Base-by-base conservation (phyloP, 306 rosid genomes). In the Trifolium subterraneum region DNA sequence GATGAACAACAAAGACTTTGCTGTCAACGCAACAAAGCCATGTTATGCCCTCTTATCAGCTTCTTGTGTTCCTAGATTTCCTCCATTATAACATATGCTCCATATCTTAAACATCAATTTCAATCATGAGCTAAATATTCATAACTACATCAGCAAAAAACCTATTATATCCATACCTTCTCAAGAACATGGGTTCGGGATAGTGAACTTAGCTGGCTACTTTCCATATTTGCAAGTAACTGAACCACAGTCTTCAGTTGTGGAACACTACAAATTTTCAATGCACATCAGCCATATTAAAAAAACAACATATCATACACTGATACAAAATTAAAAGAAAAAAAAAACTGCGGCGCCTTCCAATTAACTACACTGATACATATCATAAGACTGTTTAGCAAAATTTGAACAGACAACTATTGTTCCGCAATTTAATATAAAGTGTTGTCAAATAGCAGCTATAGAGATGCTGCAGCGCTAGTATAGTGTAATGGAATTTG, bases 201-300 rank as follows among this genome's bases (percentile, higher is more conserved):
- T 3, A 85, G 83, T 23, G 92, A 71, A 78, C 67, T 85, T 60
- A 91, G 90, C 85, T 89, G 98, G 70, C 71, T 77, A 78, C 88
- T 91, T 87, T 93, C 92, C 94, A 93, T 93, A 82, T 91, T 93
- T 75, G 84, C 68, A 5, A 91, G 96, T 58, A 93, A 80, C 80
- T 86, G 97, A 70, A 84, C 81, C 22, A 87, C 96, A 29, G 92
- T 87, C 79, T 89, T 88, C 76, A 93, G 79, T 64, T 86, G 91
- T 22, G 90, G 93, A 76, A 89, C 87, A 72, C 95, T 93, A 88
- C 83, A 72, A 69, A 58, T 50, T 72, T 72, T 23, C 13, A 68
- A 71, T 35, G 42, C n/a, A 41, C 42, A 62, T 84, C 58, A 79
- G 65, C 15, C 47, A 71, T 61, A 38, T 76, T 35, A 14, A 78